Conservation (phyloP, 495 filamentous ascomycete genomes). For the Elaphomyces granulatus region DNA sequence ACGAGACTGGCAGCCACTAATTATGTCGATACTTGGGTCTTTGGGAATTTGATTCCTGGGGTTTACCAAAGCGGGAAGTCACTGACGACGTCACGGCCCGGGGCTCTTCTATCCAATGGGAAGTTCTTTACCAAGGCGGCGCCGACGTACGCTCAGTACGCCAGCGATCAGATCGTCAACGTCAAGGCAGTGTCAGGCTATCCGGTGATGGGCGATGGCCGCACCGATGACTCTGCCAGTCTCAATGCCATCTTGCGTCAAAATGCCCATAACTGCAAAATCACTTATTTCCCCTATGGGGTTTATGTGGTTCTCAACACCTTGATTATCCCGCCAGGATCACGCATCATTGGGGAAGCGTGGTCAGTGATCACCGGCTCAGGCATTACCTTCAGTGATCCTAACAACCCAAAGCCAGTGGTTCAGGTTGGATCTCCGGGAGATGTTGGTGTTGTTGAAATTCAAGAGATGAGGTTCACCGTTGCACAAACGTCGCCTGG, state of each 20-base stretch:
- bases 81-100: slow-evolving; percentile 23
- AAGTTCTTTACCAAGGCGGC: slow-evolving; percentile 40
- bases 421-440: slow-evolving; percentile 37
- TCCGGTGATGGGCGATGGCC: slow-evolving; percentile 10
- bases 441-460: slow-evolving; percentile 37
- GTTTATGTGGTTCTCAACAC: slow-evolving; percentile 40
- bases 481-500: slow-evolving; percentile 28
- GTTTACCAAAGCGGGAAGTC: slow-evolving; percentile 20
- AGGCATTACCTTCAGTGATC: slow-evolving; percentile 36
- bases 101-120: slow-evolving; percentile 22
- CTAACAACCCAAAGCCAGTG: slow-evolving; percentile 33
- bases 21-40: slow-evolving; percentile 30
- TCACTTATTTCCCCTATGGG: slow-evolving; percentile 44
- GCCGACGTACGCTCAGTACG: slow-evolving; percentile 35
- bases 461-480: slow-evolving; percentile 38
- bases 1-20: slow-evolving; percentile 33
- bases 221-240: slow-evolving; percentile 7
- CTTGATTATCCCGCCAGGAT: slow-evolving; percentile 33
- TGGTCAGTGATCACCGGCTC: slow-evolving; percentile 28
- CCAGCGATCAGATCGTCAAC: slow-evolving; percentile 20
- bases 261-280: slow-evolving; percentile 20
- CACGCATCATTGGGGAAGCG: slow-evolving; percentile 35
- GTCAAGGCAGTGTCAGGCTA: slow-evolving; percentile 18
- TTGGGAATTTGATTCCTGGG: slow-evolving; percentile 22
- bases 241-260: slow-evolving; percentile 33